Evolutionary conservation across 2,329 filamentous ascomycete species (phyloP).

Genomic region (Verticillium alfalfae): DNA sequence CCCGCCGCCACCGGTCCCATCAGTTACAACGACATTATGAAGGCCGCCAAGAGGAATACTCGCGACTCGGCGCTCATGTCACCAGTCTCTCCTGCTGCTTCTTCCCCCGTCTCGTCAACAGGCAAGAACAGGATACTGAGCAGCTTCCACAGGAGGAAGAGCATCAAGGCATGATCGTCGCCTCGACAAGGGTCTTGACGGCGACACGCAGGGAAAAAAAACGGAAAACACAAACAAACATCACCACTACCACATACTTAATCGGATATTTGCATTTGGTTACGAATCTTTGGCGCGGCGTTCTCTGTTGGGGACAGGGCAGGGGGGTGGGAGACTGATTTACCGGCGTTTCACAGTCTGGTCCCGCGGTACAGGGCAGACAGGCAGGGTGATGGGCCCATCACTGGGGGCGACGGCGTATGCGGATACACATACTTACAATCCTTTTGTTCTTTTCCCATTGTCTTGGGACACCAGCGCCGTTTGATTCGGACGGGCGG

Average conservation of each 20-base stretch:
- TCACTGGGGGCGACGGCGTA: neutral
- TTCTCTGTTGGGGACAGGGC: neutral
- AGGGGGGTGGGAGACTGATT: neutral
- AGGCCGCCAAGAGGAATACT: conserved; percentile 35
- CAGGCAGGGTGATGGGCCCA: neutral
- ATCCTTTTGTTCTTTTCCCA: neutral
- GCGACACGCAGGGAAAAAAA: neutral
- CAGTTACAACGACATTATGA: conserved; percentile 43
- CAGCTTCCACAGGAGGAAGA: conserved; percentile 31
- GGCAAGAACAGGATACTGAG: conserved; percentile 26
- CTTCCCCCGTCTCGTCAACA: conserved; percentile 16
- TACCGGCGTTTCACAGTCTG: neutral
- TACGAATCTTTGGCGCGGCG: neutral
- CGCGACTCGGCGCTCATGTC: conserved; percentile 12
- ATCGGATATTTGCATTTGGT: neutral
- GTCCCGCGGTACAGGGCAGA: neutral
- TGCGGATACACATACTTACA: neutral
- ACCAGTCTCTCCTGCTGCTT: conserved; percentile 18
- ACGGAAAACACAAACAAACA: neutral
- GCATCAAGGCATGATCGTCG: conserved; percentile 25
- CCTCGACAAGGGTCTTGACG: neutral
- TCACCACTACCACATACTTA: neutral
- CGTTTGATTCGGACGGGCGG: neutral
- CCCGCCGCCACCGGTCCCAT: conserved; percentile 17
- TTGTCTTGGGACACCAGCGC: neutral